These are phyloP conservation scores for Rhizomucor miehei DNA, from an alignment of 371 early-diverging fungal genomes.

Conservation along the genomic window DNA sequence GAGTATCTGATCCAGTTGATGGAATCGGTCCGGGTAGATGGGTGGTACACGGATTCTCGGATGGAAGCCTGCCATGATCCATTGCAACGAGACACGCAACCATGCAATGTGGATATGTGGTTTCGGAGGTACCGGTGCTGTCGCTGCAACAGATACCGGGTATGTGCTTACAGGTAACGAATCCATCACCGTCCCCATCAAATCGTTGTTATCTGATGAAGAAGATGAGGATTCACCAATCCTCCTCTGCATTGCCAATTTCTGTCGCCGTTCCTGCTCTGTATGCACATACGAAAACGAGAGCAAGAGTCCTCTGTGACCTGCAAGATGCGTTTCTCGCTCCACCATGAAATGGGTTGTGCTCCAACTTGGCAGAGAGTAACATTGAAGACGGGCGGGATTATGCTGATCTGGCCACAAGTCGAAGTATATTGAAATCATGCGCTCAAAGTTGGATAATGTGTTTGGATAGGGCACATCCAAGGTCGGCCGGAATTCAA, in stretches of 20 bases:
- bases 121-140: neutral
- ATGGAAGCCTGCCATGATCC: slow-evolving; percentile 9
- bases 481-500: neutral
- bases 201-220: too few species aligned
- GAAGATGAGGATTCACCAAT: neutral
- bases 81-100: slow-evolving; percentile 4
- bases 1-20: neutral
- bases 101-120: slow-evolving; percentile 1
- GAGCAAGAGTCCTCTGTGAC: slow-evolving; percentile 2
- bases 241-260: neutral
- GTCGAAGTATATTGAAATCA: neutral
- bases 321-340: slow-evolving; percentile 4
- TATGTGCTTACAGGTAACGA: neutral
- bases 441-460: neutral
- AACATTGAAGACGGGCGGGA: slow-evolving; percentile 1
- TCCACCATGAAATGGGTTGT: neutral
- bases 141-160: slow-evolving; percentile 3
- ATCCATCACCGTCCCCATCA: too few species aligned
- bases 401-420: neutral
- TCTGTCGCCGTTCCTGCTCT: neutral
- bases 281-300: slow-evolving; percentile 7
- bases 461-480: neutral
- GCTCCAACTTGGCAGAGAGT: slow-evolving; percentile 1
- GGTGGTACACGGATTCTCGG: slow-evolving; percentile 4
- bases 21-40: neutral